Evolutionary conservation across 495 filamentous ascomycete species (phyloP).

Genomic region (Neurospora sp.): DNA sequence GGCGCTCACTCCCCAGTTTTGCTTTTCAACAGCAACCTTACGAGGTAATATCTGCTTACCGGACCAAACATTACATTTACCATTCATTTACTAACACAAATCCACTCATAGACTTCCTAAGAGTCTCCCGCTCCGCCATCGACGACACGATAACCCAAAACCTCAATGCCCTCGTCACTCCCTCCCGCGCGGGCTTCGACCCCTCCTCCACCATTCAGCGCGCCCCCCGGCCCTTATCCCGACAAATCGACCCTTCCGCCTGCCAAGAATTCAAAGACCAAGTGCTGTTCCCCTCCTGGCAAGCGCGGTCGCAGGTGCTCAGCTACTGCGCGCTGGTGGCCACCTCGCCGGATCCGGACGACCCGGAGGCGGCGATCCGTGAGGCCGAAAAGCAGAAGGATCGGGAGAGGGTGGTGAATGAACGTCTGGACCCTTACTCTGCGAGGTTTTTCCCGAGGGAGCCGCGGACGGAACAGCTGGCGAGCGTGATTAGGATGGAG

Average conservation of each 20-base stretch:
- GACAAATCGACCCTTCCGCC: slow-evolving; percentile 44
- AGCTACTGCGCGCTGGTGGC: slow-evolving; percentile 87
- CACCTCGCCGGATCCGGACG: slow-evolving; percentile 75
- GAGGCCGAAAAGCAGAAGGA: slow-evolving; percentile 60
- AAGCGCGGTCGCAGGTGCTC: slow-evolving; percentile 71
- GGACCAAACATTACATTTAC: background rate
- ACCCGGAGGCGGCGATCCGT: slow-evolving; percentile 65
- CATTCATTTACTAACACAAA: background rate
- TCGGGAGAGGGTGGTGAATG: slow-evolving; percentile 71
- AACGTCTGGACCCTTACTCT: slow-evolving; percentile 87
- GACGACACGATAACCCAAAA: slow-evolving; percentile 93
- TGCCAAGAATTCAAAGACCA: slow-evolving; percentile 68
- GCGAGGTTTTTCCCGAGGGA: slow-evolving; percentile 76
- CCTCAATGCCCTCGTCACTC: slow-evolving; percentile 80
- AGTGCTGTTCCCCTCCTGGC: slow-evolving; percentile 84
- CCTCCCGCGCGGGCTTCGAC: slow-evolving; percentile 62
- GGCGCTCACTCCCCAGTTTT: slow-evolving; percentile 75
- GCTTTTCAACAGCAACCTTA: slow-evolving; percentile 77
- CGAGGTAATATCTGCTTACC: slow-evolving; percentile 48
- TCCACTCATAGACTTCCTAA: slow-evolving; percentile 74
- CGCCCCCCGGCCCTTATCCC: slow-evolving; percentile 42
- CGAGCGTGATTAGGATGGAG: slow-evolving; percentile 71
- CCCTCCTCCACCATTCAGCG: slow-evolving; percentile 59
- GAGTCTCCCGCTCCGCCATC: slow-evolving; percentile 70
- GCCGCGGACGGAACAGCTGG: slow-evolving; percentile 72